Percentiles rank a stretch among this genome's conserved stretches.
Evolutionary conservation across 805 yeast species (phyloP).

Genomic region (Saccharomycopsis malanga): DNA sequence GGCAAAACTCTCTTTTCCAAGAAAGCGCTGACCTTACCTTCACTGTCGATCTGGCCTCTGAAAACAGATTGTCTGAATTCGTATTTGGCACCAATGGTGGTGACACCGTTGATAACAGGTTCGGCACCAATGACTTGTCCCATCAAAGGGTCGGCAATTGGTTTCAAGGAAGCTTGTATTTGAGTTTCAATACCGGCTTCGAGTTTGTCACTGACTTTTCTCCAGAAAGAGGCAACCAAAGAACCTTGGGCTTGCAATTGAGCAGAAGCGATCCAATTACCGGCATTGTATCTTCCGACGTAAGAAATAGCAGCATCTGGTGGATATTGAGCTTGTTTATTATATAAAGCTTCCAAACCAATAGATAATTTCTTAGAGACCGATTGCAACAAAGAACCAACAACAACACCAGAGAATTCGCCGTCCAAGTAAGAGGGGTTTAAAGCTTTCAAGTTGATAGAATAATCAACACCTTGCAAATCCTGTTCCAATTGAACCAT

Average conservation of each 20-base stretch:
- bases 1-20: slow-evolving; percentile 92
- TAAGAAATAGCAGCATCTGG: slow-evolving; percentile 90
- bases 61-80: slow-evolving; percentile 94
- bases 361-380: slow-evolving; percentile 75
- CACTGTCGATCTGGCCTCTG: slow-evolving; percentile 89
- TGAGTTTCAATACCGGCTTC: slow-evolving; percentile 93
- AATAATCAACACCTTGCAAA: slow-evolving; percentile 81
- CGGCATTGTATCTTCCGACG: slow-evolving; percentile 82
- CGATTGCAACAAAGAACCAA: slow-evolving; percentile 85
- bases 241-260: slow-evolving; percentile 93
- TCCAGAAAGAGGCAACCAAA: slow-evolving; percentile 83
- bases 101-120: slow-evolving; percentile 81
- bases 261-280: slow-evolving; percentile 89
- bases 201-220: slow-evolving; percentile 84
- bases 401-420: slow-evolving; percentile 83
- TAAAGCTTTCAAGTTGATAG: slow-evolving; percentile 81
- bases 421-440: slow-evolving; percentile 79
- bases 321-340: slow-evolving; percentile 62
- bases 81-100: slow-evolving; percentile 94
- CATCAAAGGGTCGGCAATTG: slow-evolving; percentile 66
- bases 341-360: slow-evolving; percentile 90
- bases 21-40: slow-evolving; percentile 85
- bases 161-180: slow-evolving; percentile 66
- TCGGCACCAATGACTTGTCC: slow-evolving; percentile 77
- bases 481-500: slow-evolving; percentile 97